phyloP scores from a whole-genome alignment of 768 basidiomycete genomes.

The Auriscalpium vulgare region DNA sequence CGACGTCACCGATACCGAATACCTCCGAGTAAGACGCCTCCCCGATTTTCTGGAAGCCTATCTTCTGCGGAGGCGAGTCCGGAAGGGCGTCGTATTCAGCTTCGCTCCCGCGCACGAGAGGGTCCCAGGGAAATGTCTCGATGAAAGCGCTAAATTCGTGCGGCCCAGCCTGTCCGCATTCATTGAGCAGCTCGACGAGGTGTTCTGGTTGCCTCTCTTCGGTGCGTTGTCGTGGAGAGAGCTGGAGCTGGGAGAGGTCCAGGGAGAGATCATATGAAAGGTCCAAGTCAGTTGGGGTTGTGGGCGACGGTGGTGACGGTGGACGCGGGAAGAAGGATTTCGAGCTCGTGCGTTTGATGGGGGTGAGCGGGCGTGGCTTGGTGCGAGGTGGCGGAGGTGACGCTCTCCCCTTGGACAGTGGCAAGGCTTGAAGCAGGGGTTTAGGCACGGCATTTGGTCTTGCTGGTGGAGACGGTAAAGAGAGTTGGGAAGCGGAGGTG shows the following conservation, averaged over 20 bases:
- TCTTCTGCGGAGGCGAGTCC: conserved; percentile 7
- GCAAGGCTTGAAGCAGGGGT: not conserved
- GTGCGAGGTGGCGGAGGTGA: conserved; percentile 9
- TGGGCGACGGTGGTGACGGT: conserved; percentile 45
- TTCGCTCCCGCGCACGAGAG: conserved; percentile 39
- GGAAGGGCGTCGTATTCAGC: conserved; percentile 18
- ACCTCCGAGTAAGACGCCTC: conserved; percentile 98
- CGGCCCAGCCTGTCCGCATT: conserved; percentile 62
- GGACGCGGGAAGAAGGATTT: conserved; percentile 29
- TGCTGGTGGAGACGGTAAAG: not conserved
- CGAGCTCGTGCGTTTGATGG: conserved; percentile 38
- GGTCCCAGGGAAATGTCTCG: conserved; percentile 69
- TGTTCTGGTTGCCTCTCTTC: conserved; percentile 36
- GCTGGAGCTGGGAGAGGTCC: conserved; percentile 24
- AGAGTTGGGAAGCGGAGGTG: not conserved
- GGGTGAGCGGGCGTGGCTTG: conserved; percentile 59
- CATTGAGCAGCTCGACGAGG: conserved; percentile 55
- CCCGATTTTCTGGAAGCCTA: conserved; percentile 75
- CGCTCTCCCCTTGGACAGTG: not conserved
- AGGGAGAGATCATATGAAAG: conserved; percentile 38
- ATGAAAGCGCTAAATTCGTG: conserved; percentile 82
- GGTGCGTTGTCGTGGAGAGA: conserved; percentile 14
- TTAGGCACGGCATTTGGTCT: conserved; percentile 1
- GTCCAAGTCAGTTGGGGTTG: conserved; percentile 42
- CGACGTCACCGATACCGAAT: conserved; percentile 81